Evolutionary conservation across 2,329 filamentous ascomycete genomes (phyloP).

Genomic region (Colletotrichum melonis): DNA sequence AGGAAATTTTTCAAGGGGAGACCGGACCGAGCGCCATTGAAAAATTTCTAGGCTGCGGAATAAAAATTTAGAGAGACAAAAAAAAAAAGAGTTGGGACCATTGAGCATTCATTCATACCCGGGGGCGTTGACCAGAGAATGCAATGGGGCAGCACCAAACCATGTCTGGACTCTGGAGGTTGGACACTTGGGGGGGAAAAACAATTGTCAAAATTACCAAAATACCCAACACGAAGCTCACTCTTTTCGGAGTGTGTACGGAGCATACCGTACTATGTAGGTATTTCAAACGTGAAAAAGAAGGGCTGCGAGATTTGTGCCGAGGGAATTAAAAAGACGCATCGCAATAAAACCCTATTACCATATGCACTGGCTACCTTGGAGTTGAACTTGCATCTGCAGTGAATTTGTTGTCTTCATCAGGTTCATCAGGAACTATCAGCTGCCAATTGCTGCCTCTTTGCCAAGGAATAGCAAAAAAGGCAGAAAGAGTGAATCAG

Average conservation of each 20-base stretch:
- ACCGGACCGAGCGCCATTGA: neutral
- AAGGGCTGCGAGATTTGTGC: neutral
- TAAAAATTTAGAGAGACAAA: neutral
- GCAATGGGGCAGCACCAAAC: neutral
- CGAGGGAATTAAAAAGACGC: constrained; percentile 11
- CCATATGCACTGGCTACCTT: neutral
- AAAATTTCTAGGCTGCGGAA: neutral
- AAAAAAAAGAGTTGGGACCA: neutral
- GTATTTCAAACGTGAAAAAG: neutral
- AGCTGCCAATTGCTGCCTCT: neutral
- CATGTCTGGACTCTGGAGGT: neutral
- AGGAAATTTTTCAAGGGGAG: neutral
- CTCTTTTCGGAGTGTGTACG: neutral
- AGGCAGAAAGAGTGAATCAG: neutral
- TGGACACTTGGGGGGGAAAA: neutral
- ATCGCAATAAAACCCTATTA: constrained; percentile 27
- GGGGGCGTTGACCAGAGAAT: neutral
- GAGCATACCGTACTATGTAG: too few species aligned
- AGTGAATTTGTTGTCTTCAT: too few species aligned
- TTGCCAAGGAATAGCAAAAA: neutral
- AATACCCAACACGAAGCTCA: neutral
- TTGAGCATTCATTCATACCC: neutral
- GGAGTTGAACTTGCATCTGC: neutral
- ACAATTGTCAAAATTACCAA: neutral
- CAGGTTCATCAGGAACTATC: neutral